Evolutionary conservation across 2,329 filamentous ascomycete genomes (phyloP), one percentile per base, ranked within the genome.

Genomic region (Xylogone sp.): DNA sequence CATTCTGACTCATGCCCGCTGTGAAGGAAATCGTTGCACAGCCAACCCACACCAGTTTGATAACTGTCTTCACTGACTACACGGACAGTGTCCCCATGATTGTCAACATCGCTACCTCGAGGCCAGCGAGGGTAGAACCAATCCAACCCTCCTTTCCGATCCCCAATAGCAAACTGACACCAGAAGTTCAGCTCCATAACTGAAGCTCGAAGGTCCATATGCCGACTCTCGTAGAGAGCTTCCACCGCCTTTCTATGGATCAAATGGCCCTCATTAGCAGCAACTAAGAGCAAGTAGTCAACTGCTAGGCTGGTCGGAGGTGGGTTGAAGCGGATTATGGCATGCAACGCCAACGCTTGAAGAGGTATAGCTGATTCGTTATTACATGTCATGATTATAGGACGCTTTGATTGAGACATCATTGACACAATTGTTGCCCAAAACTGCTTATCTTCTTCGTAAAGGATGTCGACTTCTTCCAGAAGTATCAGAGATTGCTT

Each of bases 101-200:
- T 74, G 60, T 93, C 85, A 2, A 85, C 63, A 62, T 93, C 88
- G 21, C 76, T 76, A 0, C 88, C 88, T 43, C 78, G 80, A 8
- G 89, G 88, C 83, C 86, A 93, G 51, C 86, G 79, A 45, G 86
- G 82, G 59, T 87, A 84, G 61, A 96, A 89, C 93, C 95, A 99
- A 61, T 93, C 88, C 43, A 96, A 80, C 0, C 94, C 93, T 19
- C 88, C 88, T 59, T 88, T 88, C n/a, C 83, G 77, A 65, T 96
- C 94, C 4, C 94, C 95, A 9, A 99, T 83, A 0, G 87, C 90
- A 70, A 97, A 91, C 67, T 99, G 94, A 66, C 95, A 99, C 93
- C 93, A 99, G 65, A 95, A 94, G 65, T 96, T 86, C 22, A 99
- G 78, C 55, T 97, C 91, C 51, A 80, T 84, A 46, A 99, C 82